Conservation (phyloP, 2,329 filamentous ascomycete species). For the Dendryphion nanum region DNA sequence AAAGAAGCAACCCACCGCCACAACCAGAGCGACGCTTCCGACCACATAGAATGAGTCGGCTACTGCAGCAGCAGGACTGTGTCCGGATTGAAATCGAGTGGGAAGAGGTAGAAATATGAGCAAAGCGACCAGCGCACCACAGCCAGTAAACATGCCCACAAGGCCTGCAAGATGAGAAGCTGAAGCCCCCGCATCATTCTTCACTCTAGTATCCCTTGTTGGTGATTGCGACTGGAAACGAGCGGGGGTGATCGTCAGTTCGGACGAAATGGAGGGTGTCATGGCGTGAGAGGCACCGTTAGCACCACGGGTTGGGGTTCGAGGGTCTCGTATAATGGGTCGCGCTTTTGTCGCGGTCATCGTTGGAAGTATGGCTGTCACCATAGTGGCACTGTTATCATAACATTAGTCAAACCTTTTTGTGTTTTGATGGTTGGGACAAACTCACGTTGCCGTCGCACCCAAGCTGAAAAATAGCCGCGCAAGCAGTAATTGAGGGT, state of each 20-base stretch:
- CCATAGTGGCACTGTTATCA: constrained; percentile 79
- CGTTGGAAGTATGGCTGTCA: constrained; percentile 85
- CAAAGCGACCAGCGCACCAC: constrained; percentile 83
- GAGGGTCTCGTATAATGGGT: constrained; percentile 22
- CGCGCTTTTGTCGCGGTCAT: constrained; percentile 48
- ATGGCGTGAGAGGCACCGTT: constrained; percentile 55
- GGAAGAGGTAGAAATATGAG: constrained; percentile 83
- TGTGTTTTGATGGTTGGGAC: not conserved
- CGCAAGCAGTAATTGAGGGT: constrained; percentile 82
- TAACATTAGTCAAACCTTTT: not conserved
- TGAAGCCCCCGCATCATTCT: constrained; percentile 36
- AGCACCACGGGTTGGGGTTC: constrained; percentile 24
- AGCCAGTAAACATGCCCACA: constrained; percentile 89
- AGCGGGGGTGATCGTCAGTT: constrained; percentile 70
- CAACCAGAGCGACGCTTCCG: constrained; percentile 65
- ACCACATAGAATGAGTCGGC: constrained; percentile 87
- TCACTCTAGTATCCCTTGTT: constrained; percentile 7
- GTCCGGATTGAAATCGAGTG: constrained; percentile 72
- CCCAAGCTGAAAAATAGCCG: constrained; percentile 86
- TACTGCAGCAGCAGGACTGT: constrained; percentile 72
- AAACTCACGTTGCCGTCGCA: constrained; percentile 73
- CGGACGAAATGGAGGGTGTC: constrained; percentile 68
- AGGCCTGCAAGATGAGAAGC: constrained; percentile 75
- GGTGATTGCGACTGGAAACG: constrained; percentile 41
- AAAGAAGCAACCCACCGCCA: constrained; percentile 74